Conservation (phyloP, 225 moss, liverwort and hornwort species). For the Takakia lepidozioides region DNA sequence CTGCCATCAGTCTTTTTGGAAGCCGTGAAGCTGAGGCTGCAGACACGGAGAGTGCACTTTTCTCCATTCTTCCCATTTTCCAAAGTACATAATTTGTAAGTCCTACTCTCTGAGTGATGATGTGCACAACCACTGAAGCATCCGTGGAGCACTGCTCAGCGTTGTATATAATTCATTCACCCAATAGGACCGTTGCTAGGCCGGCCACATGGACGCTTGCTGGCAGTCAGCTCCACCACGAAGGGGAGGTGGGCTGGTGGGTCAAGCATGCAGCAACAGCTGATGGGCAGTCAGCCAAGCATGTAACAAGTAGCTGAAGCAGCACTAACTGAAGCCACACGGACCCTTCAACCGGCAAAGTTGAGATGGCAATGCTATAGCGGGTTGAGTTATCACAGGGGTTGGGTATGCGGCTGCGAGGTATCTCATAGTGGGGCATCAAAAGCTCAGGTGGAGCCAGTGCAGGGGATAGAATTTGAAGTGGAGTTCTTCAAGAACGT, state of each 20-base stretch:
- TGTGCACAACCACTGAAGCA: constrained; percentile 59
- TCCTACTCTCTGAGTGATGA: constrained; percentile 80
- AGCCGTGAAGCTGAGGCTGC: constrained; percentile 73
- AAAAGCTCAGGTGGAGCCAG: constrained; percentile 65
- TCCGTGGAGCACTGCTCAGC: constrained; percentile 56
- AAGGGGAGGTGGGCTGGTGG: constrained; percentile 82
- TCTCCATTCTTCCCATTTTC: constrained; percentile 92
- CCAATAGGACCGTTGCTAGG: constrained; percentile 81
- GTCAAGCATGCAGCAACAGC: constrained; percentile 80
- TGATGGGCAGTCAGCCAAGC: constrained; percentile 86
- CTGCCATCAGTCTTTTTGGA: constrained; percentile 87
- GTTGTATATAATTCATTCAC: constrained; percentile 84
- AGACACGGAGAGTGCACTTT: constrained; percentile 59
- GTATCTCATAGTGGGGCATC: constrained; percentile 94
- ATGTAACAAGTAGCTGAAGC: constrained; percentile 88
- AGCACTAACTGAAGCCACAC: constrained; percentile 96
- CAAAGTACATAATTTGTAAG: constrained; percentile 70
- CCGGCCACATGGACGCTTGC: constrained; percentile 97
- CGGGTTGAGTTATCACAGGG: constrained; percentile 24
- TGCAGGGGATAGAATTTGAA: constrained; percentile 64
- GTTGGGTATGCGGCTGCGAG: constrained; percentile 81
- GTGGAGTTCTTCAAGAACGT: constrained; percentile 86
- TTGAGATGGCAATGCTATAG: too few species aligned
- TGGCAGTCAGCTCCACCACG: constrained; percentile 79
- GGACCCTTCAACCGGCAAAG: too few species aligned